Evolutionary conservation across 2,329 filamentous ascomycete species (phyloP), one percentile per base, ranked within the genome.

Genomic region (Curvularia sp.): DNA sequence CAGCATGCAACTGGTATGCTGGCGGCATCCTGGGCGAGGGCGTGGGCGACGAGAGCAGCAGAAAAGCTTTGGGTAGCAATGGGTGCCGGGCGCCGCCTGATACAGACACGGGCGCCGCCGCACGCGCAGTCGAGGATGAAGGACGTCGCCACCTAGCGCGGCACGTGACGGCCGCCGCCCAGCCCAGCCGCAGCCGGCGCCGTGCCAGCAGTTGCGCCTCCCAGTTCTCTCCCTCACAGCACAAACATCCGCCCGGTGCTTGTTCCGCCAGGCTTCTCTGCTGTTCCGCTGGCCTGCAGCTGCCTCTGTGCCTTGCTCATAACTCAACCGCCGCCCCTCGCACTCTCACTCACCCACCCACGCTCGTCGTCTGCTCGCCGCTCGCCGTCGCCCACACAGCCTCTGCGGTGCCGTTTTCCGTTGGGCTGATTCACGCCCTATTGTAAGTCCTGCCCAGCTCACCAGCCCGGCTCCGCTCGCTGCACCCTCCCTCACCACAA

Each of bases 371-470:
- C 39, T 6, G 28, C 28, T 7, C 28, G 28, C 28, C 28, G 9
- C 65, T 65, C 64, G 59, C 66, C n/a, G 10, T 6, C n/a, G 42
- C 56, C n/a, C 59, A 33, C 44, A 33, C 61, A 51, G 58, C 51
- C 55, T 60, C 54, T 20, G 48, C 55, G 57, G 67, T 70, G 68
- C 64, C 68, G 67, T 63, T 65, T 61, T 63, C 69, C 72, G 73
- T 77, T 75, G 75, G 75, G 74, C 74, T 69, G 67, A 69, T 74
- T 69, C 70, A 73, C 72, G 72, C 71, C 71, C 72, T 75, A 58
- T 52, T 35, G 75, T 75, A 74, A 74, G 74, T 76, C 69, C 62
- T 67, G 65, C 61, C 65, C 68, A 69, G 66, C 10, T 15, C 31
- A 33, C 13, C 31, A 33, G n/a, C 58, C 42, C 66, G 66, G 65